phyloP scores from a whole-genome alignment of 805 yeast species.

The Monosporozyma servazzii region DNA sequence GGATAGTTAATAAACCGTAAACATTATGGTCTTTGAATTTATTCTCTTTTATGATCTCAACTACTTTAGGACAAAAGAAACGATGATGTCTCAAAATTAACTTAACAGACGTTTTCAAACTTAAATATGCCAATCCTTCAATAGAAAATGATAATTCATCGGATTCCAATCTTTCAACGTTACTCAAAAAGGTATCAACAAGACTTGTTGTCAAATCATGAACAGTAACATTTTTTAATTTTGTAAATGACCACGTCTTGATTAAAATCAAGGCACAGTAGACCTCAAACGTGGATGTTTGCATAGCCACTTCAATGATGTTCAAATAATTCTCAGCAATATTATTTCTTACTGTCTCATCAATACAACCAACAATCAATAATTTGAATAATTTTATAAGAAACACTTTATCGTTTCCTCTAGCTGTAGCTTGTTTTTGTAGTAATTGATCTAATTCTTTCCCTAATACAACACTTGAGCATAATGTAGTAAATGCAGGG shows the following conservation, averaged over 20 bases:
- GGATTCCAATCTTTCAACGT: neutral
- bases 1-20: constrained; percentile 29
- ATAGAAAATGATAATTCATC: constrained; percentile 14
- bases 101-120: constrained; percentile 34
- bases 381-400: constrained; percentile 26
- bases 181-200: constrained; percentile 7
- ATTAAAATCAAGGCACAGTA: constrained; percentile 40
- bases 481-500: constrained; percentile 22
- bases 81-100: constrained; percentile 32
- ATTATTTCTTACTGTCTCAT: constrained; percentile 40
- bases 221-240: constrained; percentile 26
- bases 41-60: constrained; percentile 15
- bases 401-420: constrained; percentile 13
- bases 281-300: constrained; percentile 20
- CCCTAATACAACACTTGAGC: constrained; percentile 25
- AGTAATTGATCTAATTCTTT: constrained; percentile 23
- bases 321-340: constrained; percentile 38
- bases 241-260: constrained; percentile 48
- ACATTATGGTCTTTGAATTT: constrained; percentile 9
- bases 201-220: constrained; percentile 30
- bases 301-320: constrained; percentile 33
- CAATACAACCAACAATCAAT: constrained; percentile 41
- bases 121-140: constrained; percentile 45
- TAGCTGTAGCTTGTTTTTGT: constrained; percentile 11
- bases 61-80: constrained; percentile 27